Base-by-base conservation (phyloP, 2,329 filamentous ascomycete genomes). In the Aspergillus pseudonomiae region DNA sequence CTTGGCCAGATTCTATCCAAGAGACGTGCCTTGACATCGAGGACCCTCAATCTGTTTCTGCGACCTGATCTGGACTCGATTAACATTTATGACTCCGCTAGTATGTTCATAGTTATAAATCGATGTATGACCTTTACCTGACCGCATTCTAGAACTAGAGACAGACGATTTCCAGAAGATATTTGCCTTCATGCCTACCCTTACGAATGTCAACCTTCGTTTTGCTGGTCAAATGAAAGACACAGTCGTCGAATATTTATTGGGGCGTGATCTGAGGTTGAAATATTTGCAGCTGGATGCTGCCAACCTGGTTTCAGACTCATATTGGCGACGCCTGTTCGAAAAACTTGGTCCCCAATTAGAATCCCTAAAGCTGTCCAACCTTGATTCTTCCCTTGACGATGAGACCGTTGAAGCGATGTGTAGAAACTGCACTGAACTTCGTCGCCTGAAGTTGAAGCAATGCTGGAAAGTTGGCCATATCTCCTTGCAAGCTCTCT, bases 181-280 rank as follows among this genome's bases (percentile, higher is more conserved):
- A 48, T 93, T 97, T 66, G 90, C 93, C 58, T 84, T 88, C 3
- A 89, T 91, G 62, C 88, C 91, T 0, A 83, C 83, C 6, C 81
- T 97, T 60, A 87, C 87, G 70, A 85, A 85, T 50, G 83, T 97
- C 62, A 91, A 93, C 67, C 81, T 96, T 12, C 88, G 91, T 56
- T 94, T 94, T 71, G 92, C 90, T n/a, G 91, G 95, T 57, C 94
- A 97, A 73, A 90, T 97, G 83, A 97, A 96, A 77, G 91, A 97
- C 71, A 83, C 84, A 45, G 91, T 93, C 48, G 85, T 97, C 77
- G 87, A 92, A 59, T 97, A 94, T 75, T 86, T 97, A 72, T 82
- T 92, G 24, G 88, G 88, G 61, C 91, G 92, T 55, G 85, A 91
- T 57, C 85, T 88, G 57, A 78, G 85, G 10, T 82, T 97, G n/a